phyloP scores from a whole-genome alignment of 352 stramenopile genomes.

The Globisporangium megalacanthum region DNA sequence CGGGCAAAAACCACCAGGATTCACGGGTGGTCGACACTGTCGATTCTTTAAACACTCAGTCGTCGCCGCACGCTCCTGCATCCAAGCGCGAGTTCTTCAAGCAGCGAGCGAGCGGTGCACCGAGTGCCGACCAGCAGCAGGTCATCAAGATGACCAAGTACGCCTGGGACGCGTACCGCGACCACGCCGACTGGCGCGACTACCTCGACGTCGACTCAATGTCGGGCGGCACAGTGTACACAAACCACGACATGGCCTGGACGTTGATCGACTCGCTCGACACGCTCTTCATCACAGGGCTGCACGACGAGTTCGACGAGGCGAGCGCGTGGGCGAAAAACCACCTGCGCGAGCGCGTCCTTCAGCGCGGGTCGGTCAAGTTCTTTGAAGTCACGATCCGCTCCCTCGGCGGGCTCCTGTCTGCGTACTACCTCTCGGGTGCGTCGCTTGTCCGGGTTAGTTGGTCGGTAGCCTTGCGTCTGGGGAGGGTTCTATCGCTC shows the following conservation, averaged over 20 bases:
- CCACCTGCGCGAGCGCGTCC: constrained; percentile 31
- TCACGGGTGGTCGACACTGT: no score
- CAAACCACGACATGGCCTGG: constrained; percentile 52
- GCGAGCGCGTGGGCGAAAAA: constrained; percentile 47
- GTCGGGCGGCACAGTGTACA: constrained; percentile 21
- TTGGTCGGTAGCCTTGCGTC: neutral
- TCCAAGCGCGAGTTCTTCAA: constrained; percentile 20
- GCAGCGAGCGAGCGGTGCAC: constrained; percentile 6
- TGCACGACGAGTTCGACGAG: constrained; percentile 60
- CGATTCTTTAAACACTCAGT: no score
- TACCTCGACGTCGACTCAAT: constrained; percentile 26
- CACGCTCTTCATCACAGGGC: constrained; percentile 56
- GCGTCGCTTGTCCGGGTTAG: no score
- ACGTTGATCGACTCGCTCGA: constrained; percentile 63
- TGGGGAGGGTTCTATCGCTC: neutral
- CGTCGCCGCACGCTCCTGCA: no score
- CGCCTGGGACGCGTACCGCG: constrained; percentile 46
- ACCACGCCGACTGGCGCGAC: constrained; percentile 32
- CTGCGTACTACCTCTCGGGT: constrained; percentile 49
- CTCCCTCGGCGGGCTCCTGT: constrained; percentile 48
- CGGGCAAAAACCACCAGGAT: no score
- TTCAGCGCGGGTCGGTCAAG: constrained; percentile 31
- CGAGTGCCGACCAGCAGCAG: constrained; percentile 34
- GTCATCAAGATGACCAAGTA: constrained; percentile 54
- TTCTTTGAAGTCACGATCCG: constrained; percentile 64